phyloP scores from a whole-genome alignment of 2,329 filamentous ascomycete species.

The Aspergillus novoparasiticus region DNA sequence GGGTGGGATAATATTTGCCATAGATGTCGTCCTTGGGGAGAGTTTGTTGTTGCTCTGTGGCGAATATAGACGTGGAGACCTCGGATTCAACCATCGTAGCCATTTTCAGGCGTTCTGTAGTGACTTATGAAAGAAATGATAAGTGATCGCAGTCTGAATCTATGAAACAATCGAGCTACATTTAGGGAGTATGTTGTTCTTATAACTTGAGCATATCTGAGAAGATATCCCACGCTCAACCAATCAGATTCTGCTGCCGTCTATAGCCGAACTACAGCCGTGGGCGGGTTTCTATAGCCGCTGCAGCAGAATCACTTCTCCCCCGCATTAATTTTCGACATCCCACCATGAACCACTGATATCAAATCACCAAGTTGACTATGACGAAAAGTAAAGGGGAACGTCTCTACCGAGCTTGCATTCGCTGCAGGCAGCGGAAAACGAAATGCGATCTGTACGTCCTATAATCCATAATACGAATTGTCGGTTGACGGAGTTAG shows the following conservation, averaged over 20 bases:
- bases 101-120: not conserved
- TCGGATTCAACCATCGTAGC: not conserved
- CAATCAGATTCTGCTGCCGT: not conserved
- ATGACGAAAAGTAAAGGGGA: slow-evolving; percentile 6
- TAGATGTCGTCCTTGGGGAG: not conserved
- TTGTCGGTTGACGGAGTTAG: not conserved
- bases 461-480: not conserved
- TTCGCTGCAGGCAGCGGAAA: slow-evolving; percentile 16
- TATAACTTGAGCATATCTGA: not conserved
- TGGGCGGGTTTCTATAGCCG: not conserved
- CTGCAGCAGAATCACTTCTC: not conserved
- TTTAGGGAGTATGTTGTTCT: not conserved
- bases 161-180: fast-evolving
- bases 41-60: not conserved
- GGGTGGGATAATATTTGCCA: not conserved
- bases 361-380: no score
- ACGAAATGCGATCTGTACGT: slow-evolving; percentile 19
- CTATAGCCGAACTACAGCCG: slow-evolving; percentile 7
- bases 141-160: not conserved
- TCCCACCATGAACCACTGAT: not conserved
- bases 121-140: not conserved
- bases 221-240: not conserved
- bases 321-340: not conserved
- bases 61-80: not conserved
- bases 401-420: slow-evolving; percentile 17